Evolutionary conservation across 139 green algal genomes (phyloP).

Genomic region (Coelastrella sp.): DNA sequence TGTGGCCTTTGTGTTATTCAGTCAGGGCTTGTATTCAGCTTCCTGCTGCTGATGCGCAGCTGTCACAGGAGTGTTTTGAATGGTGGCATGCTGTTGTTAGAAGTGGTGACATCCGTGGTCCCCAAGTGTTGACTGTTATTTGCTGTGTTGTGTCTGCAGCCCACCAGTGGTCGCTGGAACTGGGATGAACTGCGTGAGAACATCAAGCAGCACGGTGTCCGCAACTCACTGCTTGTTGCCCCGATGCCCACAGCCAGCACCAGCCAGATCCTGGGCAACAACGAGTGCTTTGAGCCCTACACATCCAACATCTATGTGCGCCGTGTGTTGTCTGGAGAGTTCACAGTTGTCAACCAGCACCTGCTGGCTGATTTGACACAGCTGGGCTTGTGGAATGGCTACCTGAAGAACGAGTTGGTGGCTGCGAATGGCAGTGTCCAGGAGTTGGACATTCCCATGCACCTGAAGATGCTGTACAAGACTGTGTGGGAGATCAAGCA

Average conservation of each 20-base stretch:
- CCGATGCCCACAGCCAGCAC: conserved; percentile 98
- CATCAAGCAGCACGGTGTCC: conserved; percentile 89
- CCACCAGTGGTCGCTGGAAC: conserved; percentile 79
- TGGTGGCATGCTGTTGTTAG: no score
- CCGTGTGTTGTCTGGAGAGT: conserved; percentile 93
- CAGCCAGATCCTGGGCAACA: conserved; percentile 95
- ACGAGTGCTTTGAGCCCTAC: conserved; percentile 99
- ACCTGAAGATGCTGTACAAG: conserved; percentile 98
- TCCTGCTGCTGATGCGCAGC: background rate
- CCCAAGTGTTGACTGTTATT: no score
- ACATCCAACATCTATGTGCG: conserved; percentile 99
- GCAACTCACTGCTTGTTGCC: conserved; percentile 97
- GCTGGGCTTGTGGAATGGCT: conserved; percentile 89
- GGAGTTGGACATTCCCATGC: conserved; percentile 86
- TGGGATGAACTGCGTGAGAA: conserved; percentile 83
- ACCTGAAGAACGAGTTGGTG: conserved; percentile 98
- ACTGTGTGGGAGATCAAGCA: conserved; percentile 99
- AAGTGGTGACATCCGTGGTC: no score
- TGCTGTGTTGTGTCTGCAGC: conserved; percentile 32
- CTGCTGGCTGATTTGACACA: conserved; percentile 93
- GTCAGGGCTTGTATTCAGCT: no score
- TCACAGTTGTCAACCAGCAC: conserved; percentile 98
- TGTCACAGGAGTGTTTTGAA: no score
- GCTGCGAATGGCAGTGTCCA: conserved; percentile 73
- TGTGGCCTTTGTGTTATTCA: no score